Evolutionary conservation across 2,329 filamentous ascomycete species (phyloP).

Genomic region (Diaporthe citriasiana): DNA sequence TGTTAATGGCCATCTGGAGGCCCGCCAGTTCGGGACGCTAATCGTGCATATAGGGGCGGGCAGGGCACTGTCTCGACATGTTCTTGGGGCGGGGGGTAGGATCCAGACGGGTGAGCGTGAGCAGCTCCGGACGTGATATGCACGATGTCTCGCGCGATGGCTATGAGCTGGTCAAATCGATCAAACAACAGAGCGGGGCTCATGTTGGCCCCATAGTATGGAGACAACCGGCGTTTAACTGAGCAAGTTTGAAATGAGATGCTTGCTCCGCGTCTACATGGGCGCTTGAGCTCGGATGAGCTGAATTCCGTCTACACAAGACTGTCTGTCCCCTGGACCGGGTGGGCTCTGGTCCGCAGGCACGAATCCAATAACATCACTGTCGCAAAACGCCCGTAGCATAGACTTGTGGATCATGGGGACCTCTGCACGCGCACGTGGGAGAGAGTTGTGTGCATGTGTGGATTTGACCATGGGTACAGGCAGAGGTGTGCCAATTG

Average conservation of each 20-base stretch:
- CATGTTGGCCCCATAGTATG: neutral
- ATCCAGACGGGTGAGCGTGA: neutral
- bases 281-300: conserved; percentile 13
- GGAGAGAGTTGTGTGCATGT: neutral
- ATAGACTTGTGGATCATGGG: neutral
- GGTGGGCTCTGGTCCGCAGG: conserved; percentile 2
- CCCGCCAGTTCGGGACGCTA: conserved; percentile 1
- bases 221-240: neutral
- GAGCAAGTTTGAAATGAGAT: neutral
- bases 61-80: neutral
- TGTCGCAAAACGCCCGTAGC: neutral
- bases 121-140: neutral
- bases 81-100: neutral
- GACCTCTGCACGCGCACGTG: no score
- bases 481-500: neutral
- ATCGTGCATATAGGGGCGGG: neutral
- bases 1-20: neutral
- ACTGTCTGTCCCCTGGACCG: neutral
- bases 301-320: neutral
- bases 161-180: neutral
- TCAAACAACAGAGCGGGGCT: neutral
- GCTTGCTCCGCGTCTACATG: neutral
- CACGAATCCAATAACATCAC: neutral
- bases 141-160: neutral
- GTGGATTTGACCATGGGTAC: no score